Evolutionary conservation across 2,329 filamentous ascomycete species (phyloP), one percentile per base, ranked within the genome.

Genomic region (Plectosphaerella cucumerina): DNA sequence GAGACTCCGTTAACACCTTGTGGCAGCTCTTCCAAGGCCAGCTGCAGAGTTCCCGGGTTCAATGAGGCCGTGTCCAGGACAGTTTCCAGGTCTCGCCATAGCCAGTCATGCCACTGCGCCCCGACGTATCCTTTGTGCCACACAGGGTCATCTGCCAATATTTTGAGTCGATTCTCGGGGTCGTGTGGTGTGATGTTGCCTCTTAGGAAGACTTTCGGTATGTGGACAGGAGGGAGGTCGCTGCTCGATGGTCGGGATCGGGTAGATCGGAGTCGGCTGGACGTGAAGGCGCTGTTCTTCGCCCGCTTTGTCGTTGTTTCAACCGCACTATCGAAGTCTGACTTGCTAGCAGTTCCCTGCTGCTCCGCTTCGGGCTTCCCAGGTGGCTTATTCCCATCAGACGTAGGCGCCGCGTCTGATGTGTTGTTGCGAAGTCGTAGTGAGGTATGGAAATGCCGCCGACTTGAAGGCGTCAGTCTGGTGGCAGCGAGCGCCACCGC

Each of bases 171-270:
- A 52, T 57, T 43, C 56, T 50, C 49, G 48, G 49, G 54, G 70
- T 72, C 64, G 26, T 64, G 59, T 10, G 74, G 59, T 44, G 63
- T 62, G 23, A 87, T 73, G 50, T 78, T 78, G 18, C 70, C 64
- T 37, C 76, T 66, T 49, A 82, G 65, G 54, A 87, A 88, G 65
- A 73, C 77, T 50, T 72, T 65, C 1, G 85, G 82, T 14, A 88
- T 67, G 47, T 75, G 70, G 20, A 81, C 68, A 3, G 74, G 70
- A n/a, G 80, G 80, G 11, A 82, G 57, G 43, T 71, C 69, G 22
- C 70, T 66, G 33, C 26, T 31, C 26, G 67, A 65, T 31, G 60
- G 62, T 41, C 64, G 59, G 48, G 63, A 63, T 48, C 68, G 63
- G 50, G 65, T 54, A 47, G 62, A 59, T 26, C 68, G 65, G 50